Conservation (phyloP, 1,284 basidiomycete species). For the Leccinum solheimii region DNA sequence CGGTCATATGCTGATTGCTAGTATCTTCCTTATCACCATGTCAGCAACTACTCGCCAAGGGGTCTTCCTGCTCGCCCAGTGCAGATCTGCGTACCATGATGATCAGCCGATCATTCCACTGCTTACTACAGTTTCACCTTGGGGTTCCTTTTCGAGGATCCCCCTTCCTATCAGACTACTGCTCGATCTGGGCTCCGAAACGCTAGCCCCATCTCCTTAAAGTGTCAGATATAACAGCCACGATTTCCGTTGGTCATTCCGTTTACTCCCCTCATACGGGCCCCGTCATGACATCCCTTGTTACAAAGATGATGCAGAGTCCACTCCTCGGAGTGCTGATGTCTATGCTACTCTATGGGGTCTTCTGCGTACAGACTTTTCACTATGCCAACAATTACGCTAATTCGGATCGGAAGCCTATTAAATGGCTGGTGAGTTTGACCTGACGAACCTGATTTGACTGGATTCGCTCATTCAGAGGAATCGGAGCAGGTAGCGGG, state of each 20-base stretch:
- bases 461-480: neutral
- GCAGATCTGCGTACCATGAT: neutral
- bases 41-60: neutral
- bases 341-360: conserved; percentile 8
- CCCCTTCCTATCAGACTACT: neutral
- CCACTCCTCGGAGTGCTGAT: conserved; percentile 8
- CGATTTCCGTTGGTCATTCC: neutral
- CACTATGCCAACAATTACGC: conserved; percentile 3
- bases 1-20: neutral
- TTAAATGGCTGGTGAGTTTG: conserved; percentile 11
- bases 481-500: conserved; percentile 1
- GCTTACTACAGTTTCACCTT: neutral
- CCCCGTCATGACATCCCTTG: neutral
- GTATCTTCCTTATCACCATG: neutral
- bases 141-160: neutral
- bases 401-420: conserved; percentile 1
- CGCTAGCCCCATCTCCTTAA: neutral
- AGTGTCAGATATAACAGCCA: neutral
- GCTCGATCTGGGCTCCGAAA: too few species aligned
- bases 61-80: neutral
- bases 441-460: neutral
- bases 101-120: neutral
- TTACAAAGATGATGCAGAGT: neutral
- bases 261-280: neutral
- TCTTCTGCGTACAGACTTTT: conserved; percentile 14